These are phyloP conservation scores for Eustoma russellianum DNA, from an alignment of 257 asterid genomes.

Conservation along the genomic window DNA sequence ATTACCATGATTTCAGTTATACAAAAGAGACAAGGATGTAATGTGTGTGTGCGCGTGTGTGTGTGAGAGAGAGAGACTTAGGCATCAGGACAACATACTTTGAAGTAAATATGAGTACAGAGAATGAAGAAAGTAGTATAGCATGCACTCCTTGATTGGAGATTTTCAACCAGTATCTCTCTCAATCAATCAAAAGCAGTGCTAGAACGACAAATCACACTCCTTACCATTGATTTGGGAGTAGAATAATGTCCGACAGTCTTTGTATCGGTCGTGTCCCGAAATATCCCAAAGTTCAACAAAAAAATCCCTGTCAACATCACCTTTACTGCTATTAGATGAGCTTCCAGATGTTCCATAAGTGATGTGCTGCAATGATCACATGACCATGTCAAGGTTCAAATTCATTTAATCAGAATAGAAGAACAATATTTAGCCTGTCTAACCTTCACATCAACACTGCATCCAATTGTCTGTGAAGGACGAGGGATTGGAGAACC, in stretches of 20 bases:
- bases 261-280: constrained; percentile 93
- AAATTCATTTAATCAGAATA: constrained; percentile 8
- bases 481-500: constrained; percentile 74
- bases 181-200: neutral
- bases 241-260: constrained; percentile 84
- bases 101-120: no score
- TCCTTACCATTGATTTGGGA: constrained; percentile 85
- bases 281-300: constrained; percentile 95
- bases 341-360: constrained; percentile 69
- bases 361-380: constrained; percentile 59
- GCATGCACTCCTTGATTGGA: neutral
- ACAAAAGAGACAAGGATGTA: no score
- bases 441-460: constrained; percentile 67
- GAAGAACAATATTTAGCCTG: constrained; percentile 7
- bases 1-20: no score
- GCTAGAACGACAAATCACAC: constrained; percentile 11
- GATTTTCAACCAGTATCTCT: no score
- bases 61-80: constrained; percentile 3
- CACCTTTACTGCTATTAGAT: constrained; percentile 57
- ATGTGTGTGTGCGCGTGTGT: neutral
- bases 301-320: constrained; percentile 68
- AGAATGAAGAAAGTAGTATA: no score
- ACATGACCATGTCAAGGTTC: constrained; percentile 5
- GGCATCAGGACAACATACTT: no score
- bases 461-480: constrained; percentile 86